phyloP scores from a whole-genome alignment of 2,329 filamentous ascomycete genomes.

The Pezicula rhizophila region DNA sequence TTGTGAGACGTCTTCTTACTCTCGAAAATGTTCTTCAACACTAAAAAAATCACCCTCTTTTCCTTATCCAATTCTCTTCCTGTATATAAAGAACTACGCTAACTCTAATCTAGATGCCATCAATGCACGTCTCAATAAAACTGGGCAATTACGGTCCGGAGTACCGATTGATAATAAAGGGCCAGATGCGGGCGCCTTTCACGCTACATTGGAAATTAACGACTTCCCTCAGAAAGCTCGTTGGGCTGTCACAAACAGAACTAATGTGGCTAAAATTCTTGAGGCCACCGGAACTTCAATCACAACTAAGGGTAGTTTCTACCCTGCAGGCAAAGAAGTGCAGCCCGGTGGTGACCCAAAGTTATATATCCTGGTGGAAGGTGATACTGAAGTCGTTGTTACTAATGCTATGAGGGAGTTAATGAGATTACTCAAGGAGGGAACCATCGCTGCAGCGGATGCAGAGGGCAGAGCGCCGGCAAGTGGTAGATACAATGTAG shows the following conservation, averaged over 20 bases:
- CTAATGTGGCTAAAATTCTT: conserved; percentile 96
- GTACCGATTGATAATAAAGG: conserved; percentile 98
- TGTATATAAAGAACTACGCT: too few relatives aligned
- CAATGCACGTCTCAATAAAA: conserved; percentile 82
- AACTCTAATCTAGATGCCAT: conserved; percentile 51
- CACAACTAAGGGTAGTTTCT: conserved; percentile 93
- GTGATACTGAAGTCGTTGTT: conserved; percentile 90
- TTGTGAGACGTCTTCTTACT: too few relatives aligned
- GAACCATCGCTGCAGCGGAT: conserved; percentile 82
- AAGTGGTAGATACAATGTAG: conserved; percentile 80
- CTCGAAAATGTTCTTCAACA: too few relatives aligned
- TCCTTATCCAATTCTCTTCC: too few relatives aligned
- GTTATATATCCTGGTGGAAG: conserved; percentile 95
- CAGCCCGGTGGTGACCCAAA: conserved; percentile 75
- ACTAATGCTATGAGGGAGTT: conserved; percentile 86
- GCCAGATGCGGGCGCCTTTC: conserved; percentile 91
- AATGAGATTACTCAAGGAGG: conserved; percentile 81
- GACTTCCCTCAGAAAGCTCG: conserved; percentile 98
- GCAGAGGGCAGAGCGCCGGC: conserved; percentile 74
- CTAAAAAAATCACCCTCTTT: too few relatives aligned
- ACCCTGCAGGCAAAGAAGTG: conserved; percentile 74
- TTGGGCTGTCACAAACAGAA: conserved; percentile 97
- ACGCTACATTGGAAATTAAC: conserved; percentile 97
- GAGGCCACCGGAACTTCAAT: conserved; percentile 93
- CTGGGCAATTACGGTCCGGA: conserved; percentile 82